phyloP scores from a whole-genome alignment of 1,284 basidiomycete species.

The Sporisorium scitamineum region DNA sequence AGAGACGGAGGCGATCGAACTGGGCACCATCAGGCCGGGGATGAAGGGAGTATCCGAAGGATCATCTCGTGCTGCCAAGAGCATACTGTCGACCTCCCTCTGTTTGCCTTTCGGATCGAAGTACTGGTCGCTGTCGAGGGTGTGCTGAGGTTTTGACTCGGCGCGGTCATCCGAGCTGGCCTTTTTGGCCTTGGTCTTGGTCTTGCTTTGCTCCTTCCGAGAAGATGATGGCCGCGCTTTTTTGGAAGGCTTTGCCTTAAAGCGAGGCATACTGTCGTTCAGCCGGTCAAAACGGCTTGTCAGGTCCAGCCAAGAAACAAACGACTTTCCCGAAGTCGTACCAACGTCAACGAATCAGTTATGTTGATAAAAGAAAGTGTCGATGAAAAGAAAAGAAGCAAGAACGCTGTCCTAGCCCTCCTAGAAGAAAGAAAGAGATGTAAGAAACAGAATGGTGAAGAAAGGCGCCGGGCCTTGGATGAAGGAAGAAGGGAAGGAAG shows the following conservation, averaged over 20 bases:
- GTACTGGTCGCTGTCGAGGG: background rate
- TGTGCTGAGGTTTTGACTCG: background rate
- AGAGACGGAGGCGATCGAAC: background rate
- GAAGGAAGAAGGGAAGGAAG: constrained; percentile 33
- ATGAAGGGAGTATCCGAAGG: constrained; percentile 9
- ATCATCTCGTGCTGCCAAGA: constrained; percentile 2
- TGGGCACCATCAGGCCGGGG: constrained; percentile 6
- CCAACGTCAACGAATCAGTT: background rate
- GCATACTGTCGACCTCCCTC: constrained; percentile 3
- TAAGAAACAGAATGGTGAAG: constrained; percentile 32
- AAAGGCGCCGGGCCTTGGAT: constrained; percentile 41
- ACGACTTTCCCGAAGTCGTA: constrained; percentile 41
- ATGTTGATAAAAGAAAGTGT: constrained; percentile 1
- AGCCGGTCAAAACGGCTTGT: background rate
- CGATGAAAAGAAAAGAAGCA: constrained; percentile 5
- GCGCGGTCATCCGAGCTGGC: background rate
- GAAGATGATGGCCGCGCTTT: constrained; percentile 9
- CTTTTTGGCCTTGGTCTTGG: background rate
- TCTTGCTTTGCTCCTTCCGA: constrained; percentile 1
- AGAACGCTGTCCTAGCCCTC: constrained; percentile 19
- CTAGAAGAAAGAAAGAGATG: constrained; percentile 7
- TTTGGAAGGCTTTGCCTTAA: constrained; percentile 7
- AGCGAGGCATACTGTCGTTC: constrained; percentile 18
- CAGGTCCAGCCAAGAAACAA: background rate
- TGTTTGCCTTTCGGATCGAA: constrained; percentile 17